Evolutionary conservation across 73 alveolate genomes (phyloP), one percentile per base, ranked within the genome.

Genomic region (Paramecium biaurelia): DNA sequence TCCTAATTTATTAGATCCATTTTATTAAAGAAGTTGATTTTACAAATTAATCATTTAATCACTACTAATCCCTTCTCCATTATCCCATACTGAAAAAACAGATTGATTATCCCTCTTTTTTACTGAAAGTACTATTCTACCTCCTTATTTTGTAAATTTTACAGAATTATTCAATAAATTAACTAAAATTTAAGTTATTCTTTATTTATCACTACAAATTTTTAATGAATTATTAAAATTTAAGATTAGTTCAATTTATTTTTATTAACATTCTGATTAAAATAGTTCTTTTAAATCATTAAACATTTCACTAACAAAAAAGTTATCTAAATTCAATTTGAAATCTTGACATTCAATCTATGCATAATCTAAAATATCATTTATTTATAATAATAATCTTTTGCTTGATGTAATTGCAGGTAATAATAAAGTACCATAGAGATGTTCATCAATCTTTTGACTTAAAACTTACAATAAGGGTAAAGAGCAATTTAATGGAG

Each of bases 351-450:
- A 72, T 37, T 86, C 85, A 3, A 86, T 59, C 32, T 86, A 24
- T 7, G 93, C 93, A 21, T 63, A 63, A 63, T 86, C 93, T 21
- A 86, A 86, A 15, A 89, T 70, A 45, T 89, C 94, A 53, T 89
- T 89, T 4, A 89, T 89, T 41, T 70, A 57, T 41, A 42, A 26
- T 35, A 89, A 34, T 2, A 89, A 67, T 18, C 79, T 37, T 49
- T 70, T 89, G 18, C 85, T 38, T 30, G 85, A 70, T 2, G 56
- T 53, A 43, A 89, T 68, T n/a, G 94, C 85, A 43, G 94, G 94
- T 4, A 26, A 58, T 45, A 89, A 53, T 28, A 41, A 89, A 15
- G 68, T 37, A 5, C 6, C 2, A 43, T 20, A 18, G 1, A 89
- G 56, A n/a, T 89, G 57, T 11, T 10, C 53, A 4, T 37, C 74